Evolutionary conservation across 2,329 filamentous ascomycete species (phyloP).

Genomic region (Penicillium sp.): DNA sequence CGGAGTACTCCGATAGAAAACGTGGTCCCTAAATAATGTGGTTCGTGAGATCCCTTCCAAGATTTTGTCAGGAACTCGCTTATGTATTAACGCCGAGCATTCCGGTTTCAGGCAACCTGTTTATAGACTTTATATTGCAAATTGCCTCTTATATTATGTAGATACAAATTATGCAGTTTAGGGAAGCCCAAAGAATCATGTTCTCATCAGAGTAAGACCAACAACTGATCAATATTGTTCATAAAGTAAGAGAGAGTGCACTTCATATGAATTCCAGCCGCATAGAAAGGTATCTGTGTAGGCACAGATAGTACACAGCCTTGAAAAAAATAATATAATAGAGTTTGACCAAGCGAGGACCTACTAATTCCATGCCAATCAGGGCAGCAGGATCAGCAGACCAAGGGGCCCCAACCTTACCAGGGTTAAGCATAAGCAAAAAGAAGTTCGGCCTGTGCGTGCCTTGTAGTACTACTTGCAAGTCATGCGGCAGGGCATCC

Average conservation of each 20-base stretch:
- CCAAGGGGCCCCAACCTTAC: conserved; percentile 35
- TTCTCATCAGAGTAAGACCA: not conserved
- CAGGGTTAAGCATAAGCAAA: conserved; percentile 39
- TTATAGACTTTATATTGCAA: not conserved
- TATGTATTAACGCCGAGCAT: conserved; percentile 6
- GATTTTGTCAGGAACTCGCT: not conserved
- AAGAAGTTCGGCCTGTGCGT: conserved; percentile 25
- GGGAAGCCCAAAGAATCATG: not conserved
- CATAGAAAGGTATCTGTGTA: not conserved
- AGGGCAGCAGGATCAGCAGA: conserved; percentile 23
- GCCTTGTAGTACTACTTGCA: conserved; percentile 15
- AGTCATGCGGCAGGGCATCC: conserved; percentile 23
- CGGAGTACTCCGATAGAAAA: not conserved
- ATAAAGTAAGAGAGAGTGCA: not conserved
- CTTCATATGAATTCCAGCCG: not conserved
- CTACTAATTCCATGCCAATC: conserved; percentile 16
- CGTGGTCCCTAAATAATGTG: not conserved
- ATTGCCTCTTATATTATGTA: not conserved
- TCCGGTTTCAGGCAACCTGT: not conserved
- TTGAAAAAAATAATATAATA: conserved; percentile 17
- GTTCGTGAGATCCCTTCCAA: not conserved
- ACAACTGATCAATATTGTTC: not conserved
- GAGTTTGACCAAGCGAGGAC: conserved; percentile 16
- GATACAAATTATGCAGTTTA: not conserved
- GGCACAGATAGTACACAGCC: conserved; percentile 10